phyloP scores from a whole-genome alignment of 768 basidiomycete genomes.

The Tephrocybe rancida region DNA sequence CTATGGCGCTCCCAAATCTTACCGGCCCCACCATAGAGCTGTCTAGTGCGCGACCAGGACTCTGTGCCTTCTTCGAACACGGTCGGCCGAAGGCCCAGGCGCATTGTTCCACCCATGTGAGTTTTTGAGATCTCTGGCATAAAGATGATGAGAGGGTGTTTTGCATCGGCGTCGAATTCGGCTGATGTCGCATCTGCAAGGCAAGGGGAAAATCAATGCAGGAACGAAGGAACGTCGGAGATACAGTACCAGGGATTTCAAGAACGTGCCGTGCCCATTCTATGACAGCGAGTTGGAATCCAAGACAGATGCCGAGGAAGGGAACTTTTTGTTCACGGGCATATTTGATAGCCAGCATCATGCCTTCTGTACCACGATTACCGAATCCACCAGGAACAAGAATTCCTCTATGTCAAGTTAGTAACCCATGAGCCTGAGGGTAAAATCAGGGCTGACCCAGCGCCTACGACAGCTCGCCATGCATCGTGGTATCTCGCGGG shows the following conservation, averaged over 20 bases:
- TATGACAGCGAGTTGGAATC: constrained; percentile 95
- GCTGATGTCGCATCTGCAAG: constrained; percentile 84
- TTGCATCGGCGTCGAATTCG: constrained; percentile 69
- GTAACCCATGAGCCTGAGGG: constrained; percentile 2
- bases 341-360: constrained; percentile 98
- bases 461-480: constrained; percentile 90
- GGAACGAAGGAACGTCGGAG: constrained; percentile 2
- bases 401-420: constrained; percentile 66
- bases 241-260: constrained; percentile 55
- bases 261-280: constrained; percentile 92
- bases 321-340: constrained; percentile 94
- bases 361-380: constrained; percentile 90
- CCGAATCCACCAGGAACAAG: constrained; percentile 98
- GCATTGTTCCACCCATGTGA: constrained; percentile 99
- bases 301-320: constrained; percentile 95
- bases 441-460: constrained; percentile 57
- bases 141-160: constrained; percentile 85
- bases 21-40: constrained; percentile 79
- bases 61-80: constrained; percentile 77
- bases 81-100: constrained; percentile 96
- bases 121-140: constrained; percentile 99
- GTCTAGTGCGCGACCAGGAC: constrained; percentile 69
- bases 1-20: constrained; percentile 97
- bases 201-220: neutral
- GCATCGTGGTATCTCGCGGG: constrained; percentile 95